phyloP scores from a whole-genome alignment of 2,329 filamentous ascomycete species.

The Trichoderma simmonsii region DNA sequence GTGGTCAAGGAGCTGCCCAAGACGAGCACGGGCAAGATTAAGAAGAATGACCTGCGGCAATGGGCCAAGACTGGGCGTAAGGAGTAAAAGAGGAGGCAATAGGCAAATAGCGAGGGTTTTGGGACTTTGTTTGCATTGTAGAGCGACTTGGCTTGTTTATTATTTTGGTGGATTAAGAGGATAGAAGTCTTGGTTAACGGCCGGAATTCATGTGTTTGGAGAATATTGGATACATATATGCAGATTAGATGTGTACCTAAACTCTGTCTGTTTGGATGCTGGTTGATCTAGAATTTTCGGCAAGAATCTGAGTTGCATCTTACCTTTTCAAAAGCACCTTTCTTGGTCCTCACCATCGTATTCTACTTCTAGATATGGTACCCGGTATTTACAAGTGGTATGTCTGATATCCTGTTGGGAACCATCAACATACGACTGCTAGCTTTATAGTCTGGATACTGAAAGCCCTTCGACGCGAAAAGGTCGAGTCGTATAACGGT shows the following conservation, averaged over 20 bases:
- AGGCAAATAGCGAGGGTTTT: no score
- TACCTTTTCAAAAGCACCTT: not conserved
- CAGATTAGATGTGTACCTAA: not conserved
- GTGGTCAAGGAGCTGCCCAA: slow-evolving; percentile 87
- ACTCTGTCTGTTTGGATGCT: not conserved
- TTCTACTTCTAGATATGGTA: not conserved
- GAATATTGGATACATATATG: not conserved
- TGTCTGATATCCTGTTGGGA: not conserved
- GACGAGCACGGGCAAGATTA: slow-evolving; percentile 93
- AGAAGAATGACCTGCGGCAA: slow-evolving; percentile 87
- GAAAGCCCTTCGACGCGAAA: not conserved
- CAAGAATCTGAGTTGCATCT: not conserved
- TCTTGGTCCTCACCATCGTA: not conserved
- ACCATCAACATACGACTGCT: no score
- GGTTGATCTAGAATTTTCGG: not conserved
- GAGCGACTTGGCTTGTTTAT: not conserved
- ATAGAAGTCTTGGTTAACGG: not conserved
- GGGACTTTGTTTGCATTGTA: not conserved
- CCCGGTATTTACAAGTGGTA: not conserved
- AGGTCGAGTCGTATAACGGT: slow-evolving; percentile 12
- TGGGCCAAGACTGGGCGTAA: slow-evolving; percentile 58
- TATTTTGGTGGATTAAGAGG: not conserved
- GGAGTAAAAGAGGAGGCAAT: not conserved
- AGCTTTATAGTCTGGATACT: not conserved
- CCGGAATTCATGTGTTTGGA: not conserved